A percentile compares a stretch with the other conserved stretches of the same genome.
phyloP scores from a whole-genome alignment of 495 filamentous ascomycete species.

The Parachaetomium inaequale region DNA sequence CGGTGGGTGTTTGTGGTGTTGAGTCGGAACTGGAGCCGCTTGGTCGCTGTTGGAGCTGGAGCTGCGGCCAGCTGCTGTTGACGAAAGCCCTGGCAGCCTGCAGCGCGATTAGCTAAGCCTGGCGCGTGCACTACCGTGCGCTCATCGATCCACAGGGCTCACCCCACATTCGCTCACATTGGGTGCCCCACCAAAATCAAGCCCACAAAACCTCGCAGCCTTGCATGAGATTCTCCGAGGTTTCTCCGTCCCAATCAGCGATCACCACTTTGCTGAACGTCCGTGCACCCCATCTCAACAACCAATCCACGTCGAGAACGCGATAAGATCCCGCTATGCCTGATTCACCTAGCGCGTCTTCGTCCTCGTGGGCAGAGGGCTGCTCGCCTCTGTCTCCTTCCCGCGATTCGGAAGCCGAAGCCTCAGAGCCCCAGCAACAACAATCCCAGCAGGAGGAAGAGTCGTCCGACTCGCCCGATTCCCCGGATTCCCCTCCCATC shows the following conservation, averaged over 20 bases:
- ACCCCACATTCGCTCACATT: neutral
- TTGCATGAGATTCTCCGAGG: neutral
- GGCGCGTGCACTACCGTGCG: neutral
- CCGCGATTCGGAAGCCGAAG: neutral
- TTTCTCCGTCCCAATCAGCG: slow-evolving; percentile 13
- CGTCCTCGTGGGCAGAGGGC: neutral
- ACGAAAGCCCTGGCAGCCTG: slow-evolving; percentile 42
- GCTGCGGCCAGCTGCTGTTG: slow-evolving; percentile 25
- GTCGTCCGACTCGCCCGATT: neutral
- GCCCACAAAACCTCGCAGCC: slow-evolving; percentile 3
- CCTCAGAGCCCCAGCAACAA: too few relatives aligned
- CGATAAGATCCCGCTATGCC: slow-evolving; percentile 8
- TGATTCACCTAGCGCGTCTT: neutral
- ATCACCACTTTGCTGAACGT: neutral
- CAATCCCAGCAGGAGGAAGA: too few relatives aligned
- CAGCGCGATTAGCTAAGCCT: slow-evolving; percentile 27
- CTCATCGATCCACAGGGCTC: neutral
- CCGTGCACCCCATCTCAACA: neutral
- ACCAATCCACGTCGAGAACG: neutral
- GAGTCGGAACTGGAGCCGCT: slow-evolving; percentile 13
- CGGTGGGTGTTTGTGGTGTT: slow-evolving; percentile 7
- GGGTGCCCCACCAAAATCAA: neutral
- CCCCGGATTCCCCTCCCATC: neutral
- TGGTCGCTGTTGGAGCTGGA: slow-evolving; percentile 13
- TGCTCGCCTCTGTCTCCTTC: too few relatives aligned